Conservation (phyloP, 2,329 filamentous ascomycete species). For the Furcasterigmium furcatum region DNA sequence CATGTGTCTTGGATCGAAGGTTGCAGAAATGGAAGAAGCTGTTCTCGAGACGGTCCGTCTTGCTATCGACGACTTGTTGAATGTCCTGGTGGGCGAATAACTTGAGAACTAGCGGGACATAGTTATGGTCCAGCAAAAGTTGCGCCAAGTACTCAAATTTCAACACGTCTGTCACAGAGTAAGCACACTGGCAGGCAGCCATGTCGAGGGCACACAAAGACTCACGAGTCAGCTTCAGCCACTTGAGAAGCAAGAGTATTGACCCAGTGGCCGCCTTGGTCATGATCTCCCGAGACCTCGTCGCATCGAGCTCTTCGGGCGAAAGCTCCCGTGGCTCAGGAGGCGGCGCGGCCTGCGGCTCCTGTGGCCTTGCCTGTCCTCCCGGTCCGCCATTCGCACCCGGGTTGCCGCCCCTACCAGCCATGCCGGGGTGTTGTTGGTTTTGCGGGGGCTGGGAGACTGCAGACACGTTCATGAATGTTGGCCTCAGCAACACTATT, state of each 20-base stretch:
- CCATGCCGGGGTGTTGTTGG: conserved; percentile 40
- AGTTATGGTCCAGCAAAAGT: conserved; percentile 90
- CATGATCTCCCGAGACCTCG: conserved; percentile 80
- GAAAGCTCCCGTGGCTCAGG: conserved; percentile 44
- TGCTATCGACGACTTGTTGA: conserved; percentile 83
- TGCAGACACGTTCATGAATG: conserved; percentile 85
- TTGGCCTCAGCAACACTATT: conserved; percentile 86
- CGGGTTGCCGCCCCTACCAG: conserved; percentile 31
- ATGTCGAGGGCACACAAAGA: conserved; percentile 13
- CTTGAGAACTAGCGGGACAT: conserved; percentile 87
- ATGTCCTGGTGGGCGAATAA: conserved; percentile 93
- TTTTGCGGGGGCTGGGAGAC: conserved; percentile 57
- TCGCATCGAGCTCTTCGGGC: conserved; percentile 76
- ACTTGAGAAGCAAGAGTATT: conserved; percentile 85
- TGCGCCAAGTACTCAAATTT: conserved; percentile 97
- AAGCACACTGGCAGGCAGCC: conserved; percentile 8
- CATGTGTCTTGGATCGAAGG: conserved; percentile 49
- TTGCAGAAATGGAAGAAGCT: conserved; percentile 94
- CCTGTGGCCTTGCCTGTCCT: conserved; percentile 20
- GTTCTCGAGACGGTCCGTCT: conserved; percentile 76
- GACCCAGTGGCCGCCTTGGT: conserved; percentile 90
- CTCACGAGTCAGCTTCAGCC: conserved; percentile 93
- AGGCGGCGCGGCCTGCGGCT: conserved; percentile 18
- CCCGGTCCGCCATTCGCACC: conserved; percentile 36
- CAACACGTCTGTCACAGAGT: conserved; percentile 64